Percentiles rank a stretch among this genome's conserved stretches.
phyloP scores from a whole-genome alignment of 2,329 filamentous ascomycete species.

The Nectriaceae sp. region DNA sequence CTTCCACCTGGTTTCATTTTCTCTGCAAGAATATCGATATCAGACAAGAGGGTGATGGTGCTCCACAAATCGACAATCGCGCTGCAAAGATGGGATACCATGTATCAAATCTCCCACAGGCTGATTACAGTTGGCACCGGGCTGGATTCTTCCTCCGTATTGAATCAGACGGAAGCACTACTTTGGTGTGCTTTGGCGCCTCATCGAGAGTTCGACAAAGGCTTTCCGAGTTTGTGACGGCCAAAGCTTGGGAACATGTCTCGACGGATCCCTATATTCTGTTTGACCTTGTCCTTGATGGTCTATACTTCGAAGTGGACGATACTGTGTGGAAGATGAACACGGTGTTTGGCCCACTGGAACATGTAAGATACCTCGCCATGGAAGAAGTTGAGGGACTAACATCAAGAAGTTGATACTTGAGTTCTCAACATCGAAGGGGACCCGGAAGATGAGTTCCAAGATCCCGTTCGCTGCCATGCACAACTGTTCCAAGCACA shows the following conservation, averaged over 20 bases:
- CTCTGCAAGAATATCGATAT: slow-evolving; percentile 36
- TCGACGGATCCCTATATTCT: slow-evolving; percentile 27
- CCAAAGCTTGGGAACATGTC: slow-evolving; percentile 26
- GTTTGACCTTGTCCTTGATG: slow-evolving; percentile 32
- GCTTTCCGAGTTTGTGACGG: slow-evolving; percentile 24
- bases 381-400: not conserved
- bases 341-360: slow-evolving; percentile 29
- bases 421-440: slow-evolving; percentile 25
- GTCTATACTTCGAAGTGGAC: slow-evolving; percentile 29
- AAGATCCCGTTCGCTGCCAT: slow-evolving; percentile 29
- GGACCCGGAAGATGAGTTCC: slow-evolving; percentile 26
- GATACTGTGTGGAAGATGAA: slow-evolving; percentile 33
- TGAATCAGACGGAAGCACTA: slow-evolving; percentile 16
- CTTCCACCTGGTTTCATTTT: slow-evolving; percentile 36
- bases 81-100: slow-evolving; percentile 25
- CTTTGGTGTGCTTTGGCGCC: slow-evolving; percentile 30
- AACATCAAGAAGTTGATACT: slow-evolving; percentile 24
- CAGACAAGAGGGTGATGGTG: slow-evolving; percentile 13
- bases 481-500: slow-evolving; percentile 33
- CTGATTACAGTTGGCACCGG: slow-evolving; percentile 30
- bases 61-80: slow-evolving; percentile 28
- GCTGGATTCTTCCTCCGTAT: slow-evolving; percentile 30
- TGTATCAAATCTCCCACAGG: slow-evolving; percentile 26
- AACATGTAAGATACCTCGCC: slow-evolving; percentile 21
- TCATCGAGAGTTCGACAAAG: slow-evolving; percentile 21